A percentile compares a stretch with the other conserved stretches of the same genome.
Evolutionary conservation across 768 basidiomycete genomes (phyloP).

Genomic region (Sutorius australiensis): DNA sequence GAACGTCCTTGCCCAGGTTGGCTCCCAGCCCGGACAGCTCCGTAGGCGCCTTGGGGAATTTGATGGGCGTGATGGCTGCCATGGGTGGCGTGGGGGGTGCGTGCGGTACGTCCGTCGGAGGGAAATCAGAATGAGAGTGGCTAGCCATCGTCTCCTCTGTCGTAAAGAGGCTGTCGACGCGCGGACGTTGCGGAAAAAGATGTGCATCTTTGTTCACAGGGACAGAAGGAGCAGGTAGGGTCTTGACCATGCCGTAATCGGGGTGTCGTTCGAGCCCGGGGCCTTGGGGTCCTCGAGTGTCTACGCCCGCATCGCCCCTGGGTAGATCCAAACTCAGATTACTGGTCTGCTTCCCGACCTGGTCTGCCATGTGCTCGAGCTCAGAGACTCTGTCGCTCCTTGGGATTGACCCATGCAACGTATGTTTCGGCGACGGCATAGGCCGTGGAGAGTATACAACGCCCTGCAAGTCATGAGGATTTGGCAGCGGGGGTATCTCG

Average conservation of each 20-base stretch:
- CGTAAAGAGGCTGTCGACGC: conserved; percentile 33
- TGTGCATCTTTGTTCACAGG: conserved; percentile 39
- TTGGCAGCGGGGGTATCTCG: conserved; percentile 21
- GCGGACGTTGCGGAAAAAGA: conserved; percentile 13
- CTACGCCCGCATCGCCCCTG: conserved; percentile 21
- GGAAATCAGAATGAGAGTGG: conserved; percentile 5
- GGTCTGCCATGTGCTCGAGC: conserved; percentile 71
- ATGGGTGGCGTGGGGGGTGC: conserved; percentile 53
- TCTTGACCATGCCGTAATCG: conserved; percentile 46
- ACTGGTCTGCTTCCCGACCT: conserved; percentile 35
- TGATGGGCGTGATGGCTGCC: conserved; percentile 38
- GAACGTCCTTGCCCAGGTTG: conserved; percentile 18
- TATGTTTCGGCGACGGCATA: conserved; percentile 60
- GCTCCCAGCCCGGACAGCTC: conserved; percentile 25
- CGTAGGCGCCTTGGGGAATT: conserved; percentile 33
- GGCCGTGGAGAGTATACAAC: conserved; percentile 65
- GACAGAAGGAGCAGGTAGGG: conserved; percentile 56
- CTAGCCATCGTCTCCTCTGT: conserved; percentile 7
- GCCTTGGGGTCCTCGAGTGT: conserved; percentile 17
- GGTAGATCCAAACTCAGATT: conserved; percentile 28
- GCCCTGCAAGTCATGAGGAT: conserved; percentile 34
- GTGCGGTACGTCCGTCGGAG: conserved; percentile 13
- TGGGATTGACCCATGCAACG: conserved; percentile 32
- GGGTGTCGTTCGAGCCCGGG: conserved; percentile 11
- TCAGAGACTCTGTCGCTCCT: conserved; percentile 50